A percentile compares a stretch with the other conserved stretches of the same genome.
These are phyloP conservation scores for Pelargonium myrrhifolium DNA, from an alignment of 441 rosid species.

Conservation along the genomic window DNA sequence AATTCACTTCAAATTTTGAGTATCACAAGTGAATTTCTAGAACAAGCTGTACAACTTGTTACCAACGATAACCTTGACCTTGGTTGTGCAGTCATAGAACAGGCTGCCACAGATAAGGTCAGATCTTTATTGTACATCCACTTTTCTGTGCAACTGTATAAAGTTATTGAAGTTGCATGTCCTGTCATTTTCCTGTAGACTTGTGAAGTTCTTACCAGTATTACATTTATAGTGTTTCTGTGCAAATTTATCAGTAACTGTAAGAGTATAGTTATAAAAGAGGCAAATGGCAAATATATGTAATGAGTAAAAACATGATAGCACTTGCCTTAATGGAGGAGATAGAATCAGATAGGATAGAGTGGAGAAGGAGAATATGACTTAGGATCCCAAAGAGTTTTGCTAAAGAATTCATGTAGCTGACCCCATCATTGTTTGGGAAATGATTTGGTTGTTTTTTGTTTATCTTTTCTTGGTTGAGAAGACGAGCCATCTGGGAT, in stretches of 20 bases:
- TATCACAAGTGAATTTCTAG: conserved; percentile 57
- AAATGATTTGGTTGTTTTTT: background rate
- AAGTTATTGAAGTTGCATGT: conserved; percentile 1
- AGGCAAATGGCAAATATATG: background rate
- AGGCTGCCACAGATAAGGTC: conserved; percentile 98
- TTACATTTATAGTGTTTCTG: background rate
- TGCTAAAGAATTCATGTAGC: too few relatives aligned
- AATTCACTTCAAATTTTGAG: conserved; percentile 65
- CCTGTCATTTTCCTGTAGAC: background rate
- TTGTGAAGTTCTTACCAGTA: conserved; percentile 2
- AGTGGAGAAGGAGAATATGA: too few relatives aligned
- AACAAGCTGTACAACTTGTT: conserved; percentile 91
- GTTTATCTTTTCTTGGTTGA: background rate
- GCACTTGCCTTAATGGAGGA: too few relatives aligned
- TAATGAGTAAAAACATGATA: too few relatives aligned
- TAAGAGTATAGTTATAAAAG: background rate
- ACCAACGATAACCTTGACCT: conserved; percentile 98
- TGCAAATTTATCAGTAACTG: background rate
- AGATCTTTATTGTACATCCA: background rate
- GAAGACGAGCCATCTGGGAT: background rate
- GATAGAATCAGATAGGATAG: too few relatives aligned
- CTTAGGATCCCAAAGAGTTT: too few relatives aligned
- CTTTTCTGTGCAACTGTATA: conserved; percentile 6
- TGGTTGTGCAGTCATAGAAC: conserved; percentile 97
- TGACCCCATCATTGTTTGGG: too few relatives aligned